Conservation (phyloP, 1,284 basidiomycete species). For the Moesziomyces parantarcticus region DNA sequence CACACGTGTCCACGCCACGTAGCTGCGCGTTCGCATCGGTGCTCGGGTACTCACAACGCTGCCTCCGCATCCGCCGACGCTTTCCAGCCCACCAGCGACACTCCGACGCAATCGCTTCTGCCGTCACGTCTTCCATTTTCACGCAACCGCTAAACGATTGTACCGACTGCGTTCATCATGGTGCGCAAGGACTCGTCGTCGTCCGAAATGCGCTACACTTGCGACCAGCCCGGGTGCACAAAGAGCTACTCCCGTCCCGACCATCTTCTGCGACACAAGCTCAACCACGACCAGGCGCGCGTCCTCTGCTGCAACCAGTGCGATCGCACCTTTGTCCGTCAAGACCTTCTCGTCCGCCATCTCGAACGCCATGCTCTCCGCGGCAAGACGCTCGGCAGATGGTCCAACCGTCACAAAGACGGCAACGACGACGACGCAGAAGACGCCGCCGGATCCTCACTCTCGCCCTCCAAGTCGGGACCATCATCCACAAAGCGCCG, state of each 20-base stretch:
- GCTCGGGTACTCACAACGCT: too few species aligned
- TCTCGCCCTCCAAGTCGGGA: slow-evolving; percentile 10
- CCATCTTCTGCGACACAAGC: slow-evolving; percentile 56
- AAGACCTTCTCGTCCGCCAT: slow-evolving; percentile 55
- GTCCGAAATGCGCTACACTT: slow-evolving; percentile 50
- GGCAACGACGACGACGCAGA: slow-evolving; percentile 31
- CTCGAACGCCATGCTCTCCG: slow-evolving; percentile 52
- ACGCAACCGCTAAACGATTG: not conserved
- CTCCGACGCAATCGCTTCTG: too few species aligned
- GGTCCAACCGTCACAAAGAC: slow-evolving; percentile 49
- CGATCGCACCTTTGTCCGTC: slow-evolving; percentile 58
- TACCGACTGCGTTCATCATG: slow-evolving; percentile 7
- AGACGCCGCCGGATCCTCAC: slow-evolving; percentile 12
- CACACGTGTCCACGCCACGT: too few species aligned
- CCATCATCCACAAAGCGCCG: slow-evolving; percentile 14
- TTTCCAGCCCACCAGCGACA: too few species aligned
- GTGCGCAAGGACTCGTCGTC: slow-evolving; percentile 36
- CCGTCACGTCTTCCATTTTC: too few species aligned
- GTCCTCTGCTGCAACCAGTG: slow-evolving; percentile 54
- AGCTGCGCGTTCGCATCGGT: too few species aligned
- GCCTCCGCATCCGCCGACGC: too few species aligned
- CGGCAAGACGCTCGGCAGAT: slow-evolving; percentile 54
- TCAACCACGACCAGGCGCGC: slow-evolving; percentile 54
- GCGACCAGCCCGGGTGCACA: slow-evolving; percentile 50
- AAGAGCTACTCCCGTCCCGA: slow-evolving; percentile 57